A percentile compares a stretch with the other conserved stretches of the same genome.
Conservation (phyloP, 768 basidiomycete genomes). For the Suillus plorans region DNA sequence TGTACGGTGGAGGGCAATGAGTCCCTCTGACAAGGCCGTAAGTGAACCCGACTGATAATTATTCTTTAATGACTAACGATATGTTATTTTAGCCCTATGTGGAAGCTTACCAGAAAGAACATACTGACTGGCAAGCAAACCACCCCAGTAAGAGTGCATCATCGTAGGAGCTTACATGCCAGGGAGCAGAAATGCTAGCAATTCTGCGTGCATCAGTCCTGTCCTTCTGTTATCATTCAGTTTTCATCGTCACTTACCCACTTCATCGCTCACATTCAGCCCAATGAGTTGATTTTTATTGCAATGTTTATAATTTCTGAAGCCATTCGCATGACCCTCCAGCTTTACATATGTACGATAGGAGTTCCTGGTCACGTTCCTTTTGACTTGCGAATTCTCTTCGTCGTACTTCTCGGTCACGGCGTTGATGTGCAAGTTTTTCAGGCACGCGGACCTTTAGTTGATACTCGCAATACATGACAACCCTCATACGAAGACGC, state of each 20-base stretch:
- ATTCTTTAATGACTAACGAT: not conserved
- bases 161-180: not conserved
- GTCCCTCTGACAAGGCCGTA: conserved; percentile 32
- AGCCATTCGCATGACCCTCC: not conserved
- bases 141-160: not conserved
- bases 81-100: conserved; percentile 9
- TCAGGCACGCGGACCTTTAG: not conserved
- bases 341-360: not conserved
- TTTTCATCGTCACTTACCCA: not conserved
- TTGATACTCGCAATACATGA: not conserved
- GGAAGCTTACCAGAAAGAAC: conserved; percentile 6
- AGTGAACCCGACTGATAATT: not conserved
- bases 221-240: not conserved
- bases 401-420: not conserved
- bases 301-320: not conserved
- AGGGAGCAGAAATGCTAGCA: not conserved
- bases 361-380: not conserved
- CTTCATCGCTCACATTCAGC: not conserved
- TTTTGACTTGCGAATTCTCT: not conserved
- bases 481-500: not conserved
- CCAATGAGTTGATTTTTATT: not conserved
- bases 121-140: not conserved
- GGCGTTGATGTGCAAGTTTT: not conserved
- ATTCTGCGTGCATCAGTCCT: not conserved
- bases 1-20: conserved; percentile 31